Conservation (phyloP, 345 rosid genomes). For the Eucalyptus melliodora region DNA sequence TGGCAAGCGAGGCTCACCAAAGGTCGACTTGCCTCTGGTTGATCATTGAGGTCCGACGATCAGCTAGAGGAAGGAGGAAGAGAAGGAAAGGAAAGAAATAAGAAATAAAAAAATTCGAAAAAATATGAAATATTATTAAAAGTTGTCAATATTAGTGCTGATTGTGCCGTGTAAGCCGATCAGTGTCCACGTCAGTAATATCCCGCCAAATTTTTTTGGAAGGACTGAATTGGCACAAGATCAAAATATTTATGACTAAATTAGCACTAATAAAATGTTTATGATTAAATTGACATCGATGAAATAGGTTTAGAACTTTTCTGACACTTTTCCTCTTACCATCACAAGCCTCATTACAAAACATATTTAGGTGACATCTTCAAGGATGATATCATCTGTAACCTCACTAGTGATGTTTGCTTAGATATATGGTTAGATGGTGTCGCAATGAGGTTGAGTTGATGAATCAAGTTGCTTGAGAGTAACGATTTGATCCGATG, state of each 20-base stretch:
- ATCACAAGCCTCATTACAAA: neutral
- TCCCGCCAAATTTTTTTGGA: fast-evolving
- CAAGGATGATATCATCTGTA: fast-evolving
- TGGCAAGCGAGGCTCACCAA: too few relatives aligned
- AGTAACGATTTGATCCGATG: fast-evolving
- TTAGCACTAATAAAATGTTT: fast-evolving
- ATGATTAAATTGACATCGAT: too few relatives aligned
- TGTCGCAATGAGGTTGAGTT: too few relatives aligned
- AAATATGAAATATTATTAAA: too few relatives aligned
- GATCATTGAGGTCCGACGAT: fast-evolving
- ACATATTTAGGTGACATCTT: too few relatives aligned
- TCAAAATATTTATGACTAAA: too few relatives aligned
- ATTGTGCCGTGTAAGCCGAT: fast-evolving
- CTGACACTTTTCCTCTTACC: fast-evolving
- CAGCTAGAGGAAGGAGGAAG: fast-evolving
- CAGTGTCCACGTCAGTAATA: fast-evolving
- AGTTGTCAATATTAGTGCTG: fast-evolving
- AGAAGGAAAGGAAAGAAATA: too few relatives aligned
- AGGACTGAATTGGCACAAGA: fast-evolving
- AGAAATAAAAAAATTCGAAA: too few relatives aligned
- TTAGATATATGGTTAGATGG: fast-evolving
- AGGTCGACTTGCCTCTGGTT: fast-evolving
- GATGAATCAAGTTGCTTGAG: too few relatives aligned
- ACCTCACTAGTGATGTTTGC: neutral
- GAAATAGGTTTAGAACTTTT: too few relatives aligned